A percentile compares a stretch with the other conserved stretches of the same genome.
These are phyloP conservation scores for Pythium rishiriense DNA, from an alignment of 352 stramenopile species.

Conservation along the genomic window DNA sequence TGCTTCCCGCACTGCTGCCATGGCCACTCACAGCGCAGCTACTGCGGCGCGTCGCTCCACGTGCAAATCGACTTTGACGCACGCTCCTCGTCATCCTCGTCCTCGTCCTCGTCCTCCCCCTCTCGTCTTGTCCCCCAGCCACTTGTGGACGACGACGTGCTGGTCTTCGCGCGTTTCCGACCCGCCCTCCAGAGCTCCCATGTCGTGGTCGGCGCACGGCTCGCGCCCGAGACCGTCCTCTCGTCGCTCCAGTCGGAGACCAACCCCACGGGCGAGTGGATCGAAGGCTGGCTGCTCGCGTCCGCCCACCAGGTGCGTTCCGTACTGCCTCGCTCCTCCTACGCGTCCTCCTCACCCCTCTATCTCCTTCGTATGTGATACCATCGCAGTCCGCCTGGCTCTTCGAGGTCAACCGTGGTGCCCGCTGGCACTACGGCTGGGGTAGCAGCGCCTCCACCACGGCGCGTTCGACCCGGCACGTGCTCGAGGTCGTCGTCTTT, in stretches of 20 bases:
- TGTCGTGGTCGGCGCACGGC: neutral
- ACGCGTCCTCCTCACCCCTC: neutral
- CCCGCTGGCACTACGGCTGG: conserved; percentile 73
- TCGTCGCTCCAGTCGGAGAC: conserved; percentile 45
- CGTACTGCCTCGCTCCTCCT: neutral
- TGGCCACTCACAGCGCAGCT: conserved; percentile 53
- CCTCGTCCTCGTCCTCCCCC: neutral
- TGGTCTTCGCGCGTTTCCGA: conserved; percentile 49
- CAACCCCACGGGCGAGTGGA: conserved; percentile 58
- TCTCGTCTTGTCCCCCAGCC: neutral
- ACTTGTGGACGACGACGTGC: conserved; percentile 14
- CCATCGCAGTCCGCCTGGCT: neutral
- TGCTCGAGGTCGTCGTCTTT: conserved; percentile 24
- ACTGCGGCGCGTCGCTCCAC: conserved; percentile 54
- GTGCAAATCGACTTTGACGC: conserved; percentile 32
- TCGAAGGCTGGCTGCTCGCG: conserved; percentile 14
- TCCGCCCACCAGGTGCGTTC: conserved; percentile 7
- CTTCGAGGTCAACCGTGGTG: conserved; percentile 51
- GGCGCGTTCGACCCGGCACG: conserved; percentile 51
- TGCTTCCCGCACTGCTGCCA: conserved; percentile 72
- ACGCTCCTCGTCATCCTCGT: neutral
- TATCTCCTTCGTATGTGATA: too few species aligned
- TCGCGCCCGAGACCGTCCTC: conserved; percentile 23
- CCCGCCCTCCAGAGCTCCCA: conserved; percentile 24
- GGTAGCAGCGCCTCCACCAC: conserved; percentile 55